These are phyloP conservation scores for Arthroderma uncinatum DNA, from an alignment of 2,329 filamentous ascomycete genomes.

Conservation along the genomic window DNA sequence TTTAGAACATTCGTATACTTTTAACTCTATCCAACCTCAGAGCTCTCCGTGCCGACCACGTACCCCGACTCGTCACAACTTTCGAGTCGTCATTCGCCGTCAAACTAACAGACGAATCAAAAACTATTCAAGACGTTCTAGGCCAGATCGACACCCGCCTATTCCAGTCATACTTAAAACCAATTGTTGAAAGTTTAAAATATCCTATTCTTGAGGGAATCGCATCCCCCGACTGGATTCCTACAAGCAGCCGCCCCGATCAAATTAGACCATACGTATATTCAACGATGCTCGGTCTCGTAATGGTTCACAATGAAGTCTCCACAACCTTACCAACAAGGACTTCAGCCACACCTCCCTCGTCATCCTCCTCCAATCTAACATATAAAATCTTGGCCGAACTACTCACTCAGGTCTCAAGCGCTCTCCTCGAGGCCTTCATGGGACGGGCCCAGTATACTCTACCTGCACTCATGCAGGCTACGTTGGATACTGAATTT, in stretches of 20 bases:
- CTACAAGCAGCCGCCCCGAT: conserved; percentile 48
- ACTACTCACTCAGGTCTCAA: conserved; percentile 69
- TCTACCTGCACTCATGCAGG: conserved; percentile 82
- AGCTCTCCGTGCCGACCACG: conserved; percentile 65
- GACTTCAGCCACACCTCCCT: conserved; percentile 62
- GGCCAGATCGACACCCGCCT: conserved; percentile 81
- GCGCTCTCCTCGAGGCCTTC: conserved; percentile 74
- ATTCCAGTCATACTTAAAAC: conserved; percentile 83
- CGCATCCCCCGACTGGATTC: conserved; percentile 58
- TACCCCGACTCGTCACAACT: conserved; percentile 78
- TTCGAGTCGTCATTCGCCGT: conserved; percentile 93
- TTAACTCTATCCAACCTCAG: conserved; percentile 88
- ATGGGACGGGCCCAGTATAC: conserved; percentile 55
- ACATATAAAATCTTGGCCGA: conserved; percentile 74
- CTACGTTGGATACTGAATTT: conserved; percentile 94
- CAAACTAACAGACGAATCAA: conserved; percentile 84
- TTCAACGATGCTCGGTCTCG: conserved; percentile 69
- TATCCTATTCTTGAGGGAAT: conserved; percentile 65
- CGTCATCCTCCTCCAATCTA: conserved; percentile 55
- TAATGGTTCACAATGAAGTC: conserved; percentile 84
- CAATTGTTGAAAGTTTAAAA: conserved; percentile 57
- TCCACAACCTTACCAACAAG: conserved; percentile 54
- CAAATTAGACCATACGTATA: conserved; percentile 85
- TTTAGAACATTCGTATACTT: conserved; percentile 79
- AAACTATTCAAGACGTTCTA: conserved; percentile 82